Conservation (phyloP, 768 basidiomycete genomes). For the Amanita muscaria region DNA sequence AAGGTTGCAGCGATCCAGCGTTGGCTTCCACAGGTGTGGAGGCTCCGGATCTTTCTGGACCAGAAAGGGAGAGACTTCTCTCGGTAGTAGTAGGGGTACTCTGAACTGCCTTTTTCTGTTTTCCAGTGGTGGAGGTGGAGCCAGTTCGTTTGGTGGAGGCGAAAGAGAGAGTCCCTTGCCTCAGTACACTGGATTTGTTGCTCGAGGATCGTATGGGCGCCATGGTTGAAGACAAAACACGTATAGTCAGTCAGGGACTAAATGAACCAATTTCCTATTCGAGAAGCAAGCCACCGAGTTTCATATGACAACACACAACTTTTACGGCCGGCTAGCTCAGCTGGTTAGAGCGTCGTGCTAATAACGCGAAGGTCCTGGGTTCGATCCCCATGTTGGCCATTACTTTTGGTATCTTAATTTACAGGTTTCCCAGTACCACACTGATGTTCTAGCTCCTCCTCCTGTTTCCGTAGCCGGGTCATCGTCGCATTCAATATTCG, state of each 20-base stretch:
- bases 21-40: not conserved
- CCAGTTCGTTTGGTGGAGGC: constrained; percentile 37
- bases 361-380: constrained; percentile 80
- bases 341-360: constrained; percentile 92
- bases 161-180: constrained; percentile 40
- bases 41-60: not conserved
- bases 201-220: not conserved
- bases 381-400: constrained; percentile 71
- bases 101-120: constrained; percentile 14
- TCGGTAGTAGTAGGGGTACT: constrained; percentile 7
- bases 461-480: constrained; percentile 50
- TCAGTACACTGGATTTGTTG: constrained; percentile 16
- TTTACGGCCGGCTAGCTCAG: constrained; percentile 38
- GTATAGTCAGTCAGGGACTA: no score
- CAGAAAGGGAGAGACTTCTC: constrained; percentile 10
- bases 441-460: constrained; percentile 62
- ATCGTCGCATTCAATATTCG: constrained; percentile 54
- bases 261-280: no score
- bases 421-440: constrained; percentile 45
- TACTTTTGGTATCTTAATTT: constrained; percentile 12
- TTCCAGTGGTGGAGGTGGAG: constrained; percentile 18
- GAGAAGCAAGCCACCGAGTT: no score
- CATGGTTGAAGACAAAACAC: no score
- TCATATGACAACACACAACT: constrained; percentile 11
- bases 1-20: not conserved